Evolutionary conservation across 805 yeast species (phyloP).

Genomic region (Grigorovia transvaalensis): DNA sequence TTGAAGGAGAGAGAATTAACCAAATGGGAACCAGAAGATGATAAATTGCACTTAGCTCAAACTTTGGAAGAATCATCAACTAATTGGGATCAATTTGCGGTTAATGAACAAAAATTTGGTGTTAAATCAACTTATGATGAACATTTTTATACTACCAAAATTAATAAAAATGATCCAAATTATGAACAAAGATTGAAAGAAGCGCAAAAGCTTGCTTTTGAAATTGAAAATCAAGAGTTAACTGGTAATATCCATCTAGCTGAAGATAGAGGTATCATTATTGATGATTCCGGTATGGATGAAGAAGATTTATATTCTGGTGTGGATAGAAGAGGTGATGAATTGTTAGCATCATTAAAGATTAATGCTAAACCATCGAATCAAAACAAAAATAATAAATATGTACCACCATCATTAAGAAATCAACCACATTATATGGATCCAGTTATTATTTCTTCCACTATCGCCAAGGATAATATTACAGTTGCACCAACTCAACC

Average conservation of each 20-base stretch:
- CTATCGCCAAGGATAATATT: slow-evolving; percentile 1
- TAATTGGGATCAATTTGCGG: slow-evolving; percentile 89
- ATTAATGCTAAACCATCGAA: slow-evolving; percentile 19
- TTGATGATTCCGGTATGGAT: slow-evolving; percentile 80
- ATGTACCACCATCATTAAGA: slow-evolving; percentile 27
- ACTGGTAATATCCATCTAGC: slow-evolving; percentile 72
- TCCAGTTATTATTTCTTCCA: slow-evolving; percentile 28
- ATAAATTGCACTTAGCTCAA: slow-evolving; percentile 7
- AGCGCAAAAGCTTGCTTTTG: slow-evolving; percentile 74
- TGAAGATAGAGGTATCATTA: slow-evolving; percentile 74
- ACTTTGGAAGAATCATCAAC: slow-evolving; percentile 30
- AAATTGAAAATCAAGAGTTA: slow-evolving; percentile 58
- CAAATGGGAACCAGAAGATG: slow-evolving; percentile 71
- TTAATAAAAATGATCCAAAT: slow-evolving; percentile 62
- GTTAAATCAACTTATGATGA: slow-evolving; percentile 76
- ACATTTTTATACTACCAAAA: slow-evolving; percentile 72
- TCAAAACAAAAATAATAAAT: slow-evolving; percentile 26
- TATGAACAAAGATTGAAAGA: slow-evolving; percentile 50
- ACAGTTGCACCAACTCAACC: background rate
- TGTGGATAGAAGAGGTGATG: slow-evolving; percentile 48
- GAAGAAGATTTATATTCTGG: slow-evolving; percentile 97
- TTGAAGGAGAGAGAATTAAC: slow-evolving; percentile 63
- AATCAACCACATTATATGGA: slow-evolving; percentile 27
- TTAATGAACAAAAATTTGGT: slow-evolving; percentile 83
- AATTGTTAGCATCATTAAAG: slow-evolving; percentile 25